phyloP scores from a whole-genome alignment of 768 basidiomycete species.

The Leccinum subgranulosum region DNA sequence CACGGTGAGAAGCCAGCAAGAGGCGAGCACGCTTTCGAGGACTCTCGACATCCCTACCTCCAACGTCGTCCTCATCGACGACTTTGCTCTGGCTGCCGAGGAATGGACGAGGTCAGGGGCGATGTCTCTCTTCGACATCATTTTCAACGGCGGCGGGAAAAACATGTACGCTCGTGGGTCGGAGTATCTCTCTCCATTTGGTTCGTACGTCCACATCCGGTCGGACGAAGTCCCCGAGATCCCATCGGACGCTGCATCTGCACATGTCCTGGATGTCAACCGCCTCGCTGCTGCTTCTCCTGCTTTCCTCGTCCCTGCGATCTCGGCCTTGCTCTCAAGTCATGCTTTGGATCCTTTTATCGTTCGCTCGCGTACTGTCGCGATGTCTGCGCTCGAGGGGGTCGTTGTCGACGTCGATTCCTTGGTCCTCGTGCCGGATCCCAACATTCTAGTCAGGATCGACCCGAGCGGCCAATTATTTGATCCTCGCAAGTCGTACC shows the following conservation, averaged over 20 bases:
- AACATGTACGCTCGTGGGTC: constrained; percentile 13
- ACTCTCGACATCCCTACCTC: constrained; percentile 7
- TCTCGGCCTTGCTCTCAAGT: constrained; percentile 18
- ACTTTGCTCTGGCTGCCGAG: constrained; percentile 6
- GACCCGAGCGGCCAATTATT: constrained; percentile 29
- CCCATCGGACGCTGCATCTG: constrained; percentile 15
- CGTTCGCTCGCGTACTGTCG: constrained; percentile 4
- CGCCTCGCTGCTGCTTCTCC: constrained; percentile 20
- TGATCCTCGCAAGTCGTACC: constrained; percentile 26
- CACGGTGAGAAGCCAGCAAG: constrained; percentile 17
- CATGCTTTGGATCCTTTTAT: constrained; percentile 17
- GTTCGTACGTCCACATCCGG: constrained; percentile 25
- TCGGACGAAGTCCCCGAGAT: constrained; percentile 13
- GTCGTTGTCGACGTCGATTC: constrained; percentile 5
- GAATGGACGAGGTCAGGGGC: constrained; percentile 16
- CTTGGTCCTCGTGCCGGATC: constrained; percentile 18
- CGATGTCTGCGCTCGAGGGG: constrained; percentile 11
- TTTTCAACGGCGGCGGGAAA: constrained; percentile 23
- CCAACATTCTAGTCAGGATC: constrained; percentile 9
- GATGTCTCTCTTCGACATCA: constrained; percentile 19
- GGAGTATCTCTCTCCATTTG: constrained; percentile 23
- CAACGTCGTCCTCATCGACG: constrained; percentile 9
- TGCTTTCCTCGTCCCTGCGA: constrained; percentile 12
- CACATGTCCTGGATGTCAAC: constrained; percentile 21
- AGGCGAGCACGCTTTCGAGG: constrained; percentile 15